Percentiles rank a stretch among this genome's conserved stretches.
Conservation (phyloP, 2,329 filamentous ascomycete genomes). For the Exophiala lecanii-corni region DNA sequence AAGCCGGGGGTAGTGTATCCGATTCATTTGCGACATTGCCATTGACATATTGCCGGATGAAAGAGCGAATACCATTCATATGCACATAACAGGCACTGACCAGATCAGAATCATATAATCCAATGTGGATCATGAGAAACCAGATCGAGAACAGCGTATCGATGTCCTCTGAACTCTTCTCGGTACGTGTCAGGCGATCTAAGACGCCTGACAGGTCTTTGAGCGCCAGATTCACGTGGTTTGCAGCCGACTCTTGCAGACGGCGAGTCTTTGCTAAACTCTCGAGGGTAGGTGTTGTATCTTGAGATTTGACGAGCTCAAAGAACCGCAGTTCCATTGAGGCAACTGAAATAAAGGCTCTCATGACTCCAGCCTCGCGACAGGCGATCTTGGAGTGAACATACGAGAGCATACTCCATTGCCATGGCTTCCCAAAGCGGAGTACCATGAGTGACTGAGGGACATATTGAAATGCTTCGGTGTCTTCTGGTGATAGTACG, state of each 20-base stretch:
- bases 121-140: conserved; percentile 9
- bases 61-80: conserved; percentile 11
- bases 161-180: conserved; percentile 1
- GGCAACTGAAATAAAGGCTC: conserved; percentile 11
- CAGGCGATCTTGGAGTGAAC: conserved; percentile 8
- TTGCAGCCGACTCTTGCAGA: conserved; percentile 3
- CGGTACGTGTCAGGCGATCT: conserved; percentile 2
- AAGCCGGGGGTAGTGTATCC: conserved; percentile 4
- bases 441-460: conserved; percentile 9
- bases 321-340: conserved; percentile 10
- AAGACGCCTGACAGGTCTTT: conserved; percentile 11
- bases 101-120: conserved; percentile 7
- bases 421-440: conserved; percentile 11
- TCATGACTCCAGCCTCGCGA: conserved; percentile 10
- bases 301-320: conserved; percentile 3
- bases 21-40: not conserved
- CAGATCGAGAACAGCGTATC: conserved; percentile 11
- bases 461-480: conserved; percentile 8
- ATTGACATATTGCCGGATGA: conserved; percentile 5
- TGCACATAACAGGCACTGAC: conserved; percentile 7
- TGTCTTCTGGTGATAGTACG: not conserved
- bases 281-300: not conserved
- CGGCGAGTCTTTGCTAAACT: not conserved
- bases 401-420: conserved; percentile 14
- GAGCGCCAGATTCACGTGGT: conserved; percentile 3